These are phyloP conservation scores for Parietaria judaica DNA, from an alignment of 306 rosid species.

Conservation along the genomic window DNA sequence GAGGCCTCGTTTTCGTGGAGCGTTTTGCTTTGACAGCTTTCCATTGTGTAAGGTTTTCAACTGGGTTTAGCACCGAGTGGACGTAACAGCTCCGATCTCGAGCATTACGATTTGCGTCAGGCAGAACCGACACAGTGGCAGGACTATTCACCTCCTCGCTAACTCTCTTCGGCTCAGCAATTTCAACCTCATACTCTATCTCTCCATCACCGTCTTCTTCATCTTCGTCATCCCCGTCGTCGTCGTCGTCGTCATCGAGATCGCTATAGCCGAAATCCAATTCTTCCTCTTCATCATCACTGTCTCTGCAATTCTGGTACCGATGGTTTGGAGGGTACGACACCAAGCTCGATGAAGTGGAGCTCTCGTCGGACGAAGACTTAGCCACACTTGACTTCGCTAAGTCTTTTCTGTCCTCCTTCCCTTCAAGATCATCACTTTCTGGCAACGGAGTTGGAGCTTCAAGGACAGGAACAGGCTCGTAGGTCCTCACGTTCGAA, in stretches of 20 bases:
- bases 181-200: slow-evolving; percentile 34
- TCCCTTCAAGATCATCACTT: slow-evolving; percentile 24
- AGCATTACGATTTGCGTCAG: slow-evolving; percentile 32
- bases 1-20: slow-evolving; percentile 29
- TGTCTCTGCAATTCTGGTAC: slow-evolving; percentile 66
- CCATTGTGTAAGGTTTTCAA: slow-evolving; percentile 75
- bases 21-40: slow-evolving; percentile 56
- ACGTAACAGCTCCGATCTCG: slow-evolving; percentile 70
- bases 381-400: slow-evolving; percentile 29
- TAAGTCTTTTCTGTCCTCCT: slow-evolving; percentile 20
- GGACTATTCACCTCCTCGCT: slow-evolving; percentile 39
- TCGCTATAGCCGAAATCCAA: slow-evolving; percentile 40
- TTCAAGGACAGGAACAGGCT: slow-evolving; percentile 39
- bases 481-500: slow-evolving; percentile 65
- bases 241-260: slow-evolving; percentile 51
- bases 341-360: slow-evolving; percentile 34
- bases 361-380: slow-evolving; percentile 58
- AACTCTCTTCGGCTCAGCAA: slow-evolving; percentile 20
- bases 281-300: slow-evolving; percentile 61
- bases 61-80: slow-evolving; percentile 77
- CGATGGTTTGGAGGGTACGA: slow-evolving; percentile 57
- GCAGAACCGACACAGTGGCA: slow-evolving; percentile 15
- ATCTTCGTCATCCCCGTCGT: slow-evolving; percentile 18
- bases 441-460: slow-evolving; percentile 18
- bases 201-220: slow-evolving; percentile 20